These are phyloP conservation scores for Wickerhamomyces sp. DNA, from an alignment of 1,139 yeast species.

Conservation along the genomic window DNA sequence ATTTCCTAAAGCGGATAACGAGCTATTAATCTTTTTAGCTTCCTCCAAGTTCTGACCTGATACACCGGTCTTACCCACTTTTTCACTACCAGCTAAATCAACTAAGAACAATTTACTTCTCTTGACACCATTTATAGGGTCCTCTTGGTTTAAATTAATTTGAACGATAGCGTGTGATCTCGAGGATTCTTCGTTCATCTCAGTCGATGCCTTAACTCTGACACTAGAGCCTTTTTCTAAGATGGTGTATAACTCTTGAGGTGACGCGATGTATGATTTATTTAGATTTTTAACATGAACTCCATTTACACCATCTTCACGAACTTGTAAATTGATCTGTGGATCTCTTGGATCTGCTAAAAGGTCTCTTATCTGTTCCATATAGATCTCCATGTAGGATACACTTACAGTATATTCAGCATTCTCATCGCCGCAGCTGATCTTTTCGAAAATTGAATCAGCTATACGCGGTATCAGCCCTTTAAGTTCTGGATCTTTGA, in stretches of 20 bases:
- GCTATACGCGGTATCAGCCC: conserved; percentile 79
- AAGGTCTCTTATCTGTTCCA: conserved; percentile 68
- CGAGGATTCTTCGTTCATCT: conserved; percentile 73
- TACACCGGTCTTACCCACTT: conserved; percentile 80
- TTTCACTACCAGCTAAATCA: conserved; percentile 89
- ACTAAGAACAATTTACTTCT: conserved; percentile 57
- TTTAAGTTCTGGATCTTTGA: conserved; percentile 34
- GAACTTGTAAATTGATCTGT: conserved; percentile 44
- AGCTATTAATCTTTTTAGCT: conserved; percentile 77
- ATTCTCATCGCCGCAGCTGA: conserved; percentile 46
- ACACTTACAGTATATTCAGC: conserved; percentile 67
- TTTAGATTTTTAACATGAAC: conserved; percentile 67
- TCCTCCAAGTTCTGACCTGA: conserved; percentile 74
- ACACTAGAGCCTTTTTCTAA: conserved; percentile 52
- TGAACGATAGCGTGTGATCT: conserved; percentile 82
- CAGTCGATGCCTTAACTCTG: conserved; percentile 59
- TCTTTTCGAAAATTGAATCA: conserved; percentile 56
- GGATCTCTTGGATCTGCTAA: conserved; percentile 8
- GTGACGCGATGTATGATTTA: conserved; percentile 54
- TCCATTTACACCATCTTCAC: conserved; percentile 63
- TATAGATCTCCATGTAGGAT: conserved; percentile 77
- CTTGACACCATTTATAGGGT: conserved; percentile 52
- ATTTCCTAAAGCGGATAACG: conserved; percentile 73
- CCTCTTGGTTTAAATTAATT: conserved; percentile 58
- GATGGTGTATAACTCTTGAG: conserved; percentile 54